Conservation (phyloP, 306 rosid genomes). For the Prunus mira region DNA sequence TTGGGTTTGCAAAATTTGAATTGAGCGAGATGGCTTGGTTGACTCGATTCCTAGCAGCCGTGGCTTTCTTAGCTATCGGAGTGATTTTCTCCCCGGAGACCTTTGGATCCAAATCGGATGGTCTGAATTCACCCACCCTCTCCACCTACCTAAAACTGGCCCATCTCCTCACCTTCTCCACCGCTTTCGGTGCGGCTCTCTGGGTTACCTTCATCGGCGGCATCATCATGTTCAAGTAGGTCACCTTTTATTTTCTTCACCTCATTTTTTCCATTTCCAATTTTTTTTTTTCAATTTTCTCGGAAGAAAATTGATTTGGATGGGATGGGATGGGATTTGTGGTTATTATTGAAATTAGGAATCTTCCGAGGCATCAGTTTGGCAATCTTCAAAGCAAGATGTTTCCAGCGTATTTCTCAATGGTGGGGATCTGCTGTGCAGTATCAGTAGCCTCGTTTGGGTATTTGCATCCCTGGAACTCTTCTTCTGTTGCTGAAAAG, state of each 20-base stretch:
- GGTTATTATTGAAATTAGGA: conserved; percentile 38
- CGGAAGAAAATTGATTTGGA: background rate
- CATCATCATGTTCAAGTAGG: conserved; percentile 91
- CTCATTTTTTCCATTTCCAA: background rate
- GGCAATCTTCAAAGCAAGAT: conserved; percentile 97
- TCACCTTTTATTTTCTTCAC: background rate
- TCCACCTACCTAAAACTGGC: conserved; percentile 73
- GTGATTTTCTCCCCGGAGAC: conserved; percentile 90
- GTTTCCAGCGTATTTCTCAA: conserved; percentile 89
- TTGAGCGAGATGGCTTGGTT: conserved; percentile 67
- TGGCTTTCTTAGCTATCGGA: conserved; percentile 80
- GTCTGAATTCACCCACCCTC: conserved; percentile 40
- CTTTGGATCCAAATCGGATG: conserved; percentile 65
- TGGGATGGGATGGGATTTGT: background rate
- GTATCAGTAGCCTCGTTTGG: conserved; percentile 75
- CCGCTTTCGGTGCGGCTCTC: conserved; percentile 82
- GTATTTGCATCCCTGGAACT: conserved; percentile 90
- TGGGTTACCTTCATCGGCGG: conserved; percentile 99
- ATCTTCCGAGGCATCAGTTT: conserved; percentile 96
- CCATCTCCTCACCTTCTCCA: conserved; percentile 86
- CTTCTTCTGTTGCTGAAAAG: conserved; percentile 61
- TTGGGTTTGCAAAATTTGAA: no score
- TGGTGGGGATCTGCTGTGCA: conserved; percentile 79
- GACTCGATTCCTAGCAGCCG: conserved; percentile 64
- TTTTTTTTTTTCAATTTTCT: background rate